Evolutionary conservation across 2,329 filamentous ascomycete species (phyloP).

Genomic region (Fusarium tanahbumbuense): DNA sequence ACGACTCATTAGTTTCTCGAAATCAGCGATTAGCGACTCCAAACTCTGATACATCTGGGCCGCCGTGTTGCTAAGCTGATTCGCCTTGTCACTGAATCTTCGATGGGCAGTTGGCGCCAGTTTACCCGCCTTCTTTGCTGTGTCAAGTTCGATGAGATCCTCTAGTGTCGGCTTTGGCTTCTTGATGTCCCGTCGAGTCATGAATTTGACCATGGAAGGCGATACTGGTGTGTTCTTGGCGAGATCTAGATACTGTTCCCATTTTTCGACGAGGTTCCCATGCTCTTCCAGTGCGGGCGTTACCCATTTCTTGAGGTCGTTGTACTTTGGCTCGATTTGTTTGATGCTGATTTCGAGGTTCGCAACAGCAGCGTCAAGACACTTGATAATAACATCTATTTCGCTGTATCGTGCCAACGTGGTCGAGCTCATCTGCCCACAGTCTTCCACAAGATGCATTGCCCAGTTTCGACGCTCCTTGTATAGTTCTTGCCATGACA

Average conservation of each 20-base stretch:
- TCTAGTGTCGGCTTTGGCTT: constrained; percentile 71
- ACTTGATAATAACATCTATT: constrained; percentile 80
- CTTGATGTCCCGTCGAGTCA: constrained; percentile 62
- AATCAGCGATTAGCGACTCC: constrained; percentile 69
- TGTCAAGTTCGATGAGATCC: constrained; percentile 80
- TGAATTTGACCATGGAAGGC: constrained; percentile 72
- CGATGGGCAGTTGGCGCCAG: constrained; percentile 69
- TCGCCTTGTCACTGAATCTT: constrained; percentile 69
- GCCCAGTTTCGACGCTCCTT: constrained; percentile 85
- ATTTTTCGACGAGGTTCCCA: constrained; percentile 69
- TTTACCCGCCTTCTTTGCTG: constrained; percentile 77
- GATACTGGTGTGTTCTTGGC: constrained; percentile 74
- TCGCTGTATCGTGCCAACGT: constrained; percentile 76
- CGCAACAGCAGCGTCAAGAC: constrained; percentile 84
- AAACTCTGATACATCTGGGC: constrained; percentile 71
- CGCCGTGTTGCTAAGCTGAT: constrained; percentile 70
- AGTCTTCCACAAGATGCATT: constrained; percentile 74
- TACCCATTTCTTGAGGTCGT: constrained; percentile 77
- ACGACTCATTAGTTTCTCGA: constrained; percentile 68
- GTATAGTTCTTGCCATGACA: constrained; percentile 91
- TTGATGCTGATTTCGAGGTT: constrained; percentile 84
- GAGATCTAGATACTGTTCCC: constrained; percentile 75
- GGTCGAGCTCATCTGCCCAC: constrained; percentile 70
- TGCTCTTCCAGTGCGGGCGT: constrained; percentile 76
- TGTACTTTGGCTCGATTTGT: constrained; percentile 76